Conservation (phyloP, 306 rosid species). For the Quercus variabilis region DNA sequence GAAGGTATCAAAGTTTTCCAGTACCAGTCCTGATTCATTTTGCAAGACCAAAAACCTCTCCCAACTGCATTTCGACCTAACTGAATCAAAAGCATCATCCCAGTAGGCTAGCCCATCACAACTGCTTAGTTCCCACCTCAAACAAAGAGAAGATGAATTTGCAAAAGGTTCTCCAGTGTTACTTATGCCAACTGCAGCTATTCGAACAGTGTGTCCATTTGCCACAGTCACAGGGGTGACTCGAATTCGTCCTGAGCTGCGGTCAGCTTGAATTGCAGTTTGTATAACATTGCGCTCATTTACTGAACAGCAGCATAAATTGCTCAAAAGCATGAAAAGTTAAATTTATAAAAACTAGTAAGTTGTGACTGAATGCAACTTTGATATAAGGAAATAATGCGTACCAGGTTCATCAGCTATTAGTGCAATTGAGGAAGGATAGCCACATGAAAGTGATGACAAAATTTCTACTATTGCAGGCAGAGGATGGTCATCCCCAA, state of each 20-base stretch:
- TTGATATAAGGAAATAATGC: constrained; percentile 12
- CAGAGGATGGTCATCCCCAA: constrained; percentile 82
- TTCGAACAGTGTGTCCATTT: constrained; percentile 72
- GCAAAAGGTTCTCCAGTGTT: constrained; percentile 74
- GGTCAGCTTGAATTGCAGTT: constrained; percentile 68
- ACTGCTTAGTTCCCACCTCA: constrained; percentile 78
- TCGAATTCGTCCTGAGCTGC: constrained; percentile 44
- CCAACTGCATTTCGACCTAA: constrained; percentile 51
- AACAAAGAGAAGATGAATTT: constrained; percentile 80
- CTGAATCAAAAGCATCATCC: constrained; percentile 49
- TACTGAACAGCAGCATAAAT: constrained; percentile 44
- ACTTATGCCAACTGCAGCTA: constrained; percentile 76
- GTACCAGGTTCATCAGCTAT: constrained; percentile 85
- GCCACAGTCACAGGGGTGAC: constrained; percentile 73
- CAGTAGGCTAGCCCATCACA: constrained; percentile 77
- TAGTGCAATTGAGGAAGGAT: constrained; percentile 71
- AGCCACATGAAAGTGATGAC: constrained; percentile 50
- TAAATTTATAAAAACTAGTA: background rate
- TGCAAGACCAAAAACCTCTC: constrained; percentile 82
- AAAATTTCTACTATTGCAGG: constrained; percentile 60
- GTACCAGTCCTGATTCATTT: constrained; percentile 87
- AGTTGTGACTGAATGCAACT: constrained; percentile 17
- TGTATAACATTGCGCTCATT: constrained; percentile 50
- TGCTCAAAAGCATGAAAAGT: constrained; percentile 14
- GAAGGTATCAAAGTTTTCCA: constrained; percentile 13